A percentile compares a stretch with the other conserved stretches of the same genome.
Evolutionary conservation across 176 grass and related monocot species (phyloP).

Genomic region (Aegilops bicornis): DNA sequence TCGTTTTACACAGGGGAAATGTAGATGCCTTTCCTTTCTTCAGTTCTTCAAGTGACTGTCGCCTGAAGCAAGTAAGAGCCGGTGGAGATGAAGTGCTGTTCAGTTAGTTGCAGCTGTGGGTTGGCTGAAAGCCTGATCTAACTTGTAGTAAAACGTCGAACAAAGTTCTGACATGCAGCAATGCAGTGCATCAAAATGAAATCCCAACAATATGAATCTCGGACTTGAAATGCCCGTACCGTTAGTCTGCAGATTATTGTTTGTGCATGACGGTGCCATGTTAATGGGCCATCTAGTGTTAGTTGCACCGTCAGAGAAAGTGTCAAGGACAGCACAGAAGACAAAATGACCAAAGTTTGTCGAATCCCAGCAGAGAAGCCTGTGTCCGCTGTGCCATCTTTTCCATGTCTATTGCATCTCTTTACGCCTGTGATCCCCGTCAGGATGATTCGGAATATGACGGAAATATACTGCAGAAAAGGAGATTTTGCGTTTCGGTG

Average conservation of each 20-base stretch:
- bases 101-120: background rate
- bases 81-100: background rate
- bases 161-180: background rate
- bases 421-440: background rate
- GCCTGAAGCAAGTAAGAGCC: background rate
- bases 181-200: background rate
- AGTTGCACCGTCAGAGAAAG: constrained; percentile 1
- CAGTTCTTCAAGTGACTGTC: background rate
- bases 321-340: background rate
- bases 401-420: background rate
- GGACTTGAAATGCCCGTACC: background rate
- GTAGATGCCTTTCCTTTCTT: background rate
- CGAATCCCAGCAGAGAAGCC: background rate
- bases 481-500: background rate
- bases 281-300: constrained; percentile 13
- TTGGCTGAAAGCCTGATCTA: background rate
- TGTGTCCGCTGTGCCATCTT: constrained; percentile 6
- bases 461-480: background rate
- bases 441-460: background rate
- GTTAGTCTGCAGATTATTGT: background rate
- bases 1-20: background rate
- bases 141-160: background rate
- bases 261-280: background rate
- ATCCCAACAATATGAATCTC: background rate
- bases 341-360: constrained; percentile 1